Conservation (phyloP, 768 basidiomycete genomes). For the Mycena latifolia region DNA sequence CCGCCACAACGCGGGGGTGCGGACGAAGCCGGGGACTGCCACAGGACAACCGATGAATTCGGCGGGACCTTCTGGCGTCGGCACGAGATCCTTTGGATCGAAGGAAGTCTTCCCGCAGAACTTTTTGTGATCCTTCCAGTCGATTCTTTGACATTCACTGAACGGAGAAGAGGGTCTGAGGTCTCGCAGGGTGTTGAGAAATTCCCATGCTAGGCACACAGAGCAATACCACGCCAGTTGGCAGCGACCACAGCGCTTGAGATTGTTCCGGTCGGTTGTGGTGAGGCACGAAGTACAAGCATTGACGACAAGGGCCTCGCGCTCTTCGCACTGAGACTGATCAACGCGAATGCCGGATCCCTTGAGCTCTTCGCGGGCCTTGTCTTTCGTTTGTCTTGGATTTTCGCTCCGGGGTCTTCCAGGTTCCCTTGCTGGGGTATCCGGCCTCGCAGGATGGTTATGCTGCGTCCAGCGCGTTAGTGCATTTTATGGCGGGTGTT, state of each 20-base stretch:
- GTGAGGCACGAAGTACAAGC: background rate
- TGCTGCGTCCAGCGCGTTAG: background rate
- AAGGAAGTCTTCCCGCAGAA: background rate
- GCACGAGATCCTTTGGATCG: background rate
- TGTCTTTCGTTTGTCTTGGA: background rate
- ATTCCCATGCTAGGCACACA: background rate
- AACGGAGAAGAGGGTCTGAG: background rate
- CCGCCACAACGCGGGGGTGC: slow-evolving; percentile 4
- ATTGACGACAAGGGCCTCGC: background rate
- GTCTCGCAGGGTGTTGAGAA: too few relatives aligned
- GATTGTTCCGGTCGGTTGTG: background rate
- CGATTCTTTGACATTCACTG: slow-evolving; percentile 2
- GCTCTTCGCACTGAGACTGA: background rate
- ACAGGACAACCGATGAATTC: slow-evolving; percentile 10
- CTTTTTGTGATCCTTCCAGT: slow-evolving; percentile 1
- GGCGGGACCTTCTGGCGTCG: background rate
- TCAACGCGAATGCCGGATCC: background rate
- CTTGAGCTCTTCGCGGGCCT: background rate
- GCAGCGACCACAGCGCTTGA: background rate
- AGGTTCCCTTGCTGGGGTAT: background rate
- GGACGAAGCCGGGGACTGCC: background rate
- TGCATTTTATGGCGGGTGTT: background rate
- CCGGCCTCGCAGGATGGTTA: background rate
- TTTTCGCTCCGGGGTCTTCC: background rate
- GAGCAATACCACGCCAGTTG: background rate